A percentile compares a stretch with the other conserved stretches of the same genome.
Evolutionary conservation across 306 rosid species (phyloP).

Genomic region (Urtica urens): DNA sequence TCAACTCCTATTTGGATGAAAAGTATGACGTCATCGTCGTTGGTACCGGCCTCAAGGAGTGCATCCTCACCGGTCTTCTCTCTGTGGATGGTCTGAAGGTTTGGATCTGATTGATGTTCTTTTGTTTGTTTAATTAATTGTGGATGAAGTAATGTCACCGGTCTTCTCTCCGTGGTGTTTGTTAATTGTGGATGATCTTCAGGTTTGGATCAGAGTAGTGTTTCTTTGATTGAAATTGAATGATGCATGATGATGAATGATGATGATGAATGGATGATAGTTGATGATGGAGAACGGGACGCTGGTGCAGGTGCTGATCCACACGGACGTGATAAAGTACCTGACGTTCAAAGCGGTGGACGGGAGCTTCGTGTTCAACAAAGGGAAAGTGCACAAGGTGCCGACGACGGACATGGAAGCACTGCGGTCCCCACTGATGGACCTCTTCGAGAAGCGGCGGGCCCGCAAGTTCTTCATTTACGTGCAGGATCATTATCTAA

Average conservation of each 20-base stretch:
- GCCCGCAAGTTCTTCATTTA: slow-evolving; percentile 69
- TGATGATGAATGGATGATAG: slow-evolving; percentile 83
- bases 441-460: slow-evolving; percentile 65
- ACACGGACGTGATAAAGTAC: slow-evolving; percentile 69
- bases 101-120: too few relatives aligned
- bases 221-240: too few relatives aligned
- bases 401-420: too few relatives aligned
- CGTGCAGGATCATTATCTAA: too few relatives aligned
- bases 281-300: slow-evolving; percentile 78
- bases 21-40: not conserved
- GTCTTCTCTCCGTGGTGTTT: too few relatives aligned
- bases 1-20: too few relatives aligned
- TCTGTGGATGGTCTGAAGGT: not conserved
- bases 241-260: too few relatives aligned
- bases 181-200: too few relatives aligned
- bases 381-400: slow-evolving; percentile 65
- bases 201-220: too few relatives aligned
- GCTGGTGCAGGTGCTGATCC: slow-evolving; percentile 62
- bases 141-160: too few relatives aligned
- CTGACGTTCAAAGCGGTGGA: slow-evolving; percentile 63
- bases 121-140: too few relatives aligned
- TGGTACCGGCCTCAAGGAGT: slow-evolving; percentile 1
- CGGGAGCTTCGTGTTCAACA: slow-evolving; percentile 70
- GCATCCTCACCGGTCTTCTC: slow-evolving; percentile 1
- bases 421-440: slow-evolving; percentile 58